Percentiles rank a stretch among this genome's conserved stretches.
These are phyloP conservation scores for Vaccinium darrowii DNA, from an alignment of 148 eudicot species.

Conservation along the genomic window DNA sequence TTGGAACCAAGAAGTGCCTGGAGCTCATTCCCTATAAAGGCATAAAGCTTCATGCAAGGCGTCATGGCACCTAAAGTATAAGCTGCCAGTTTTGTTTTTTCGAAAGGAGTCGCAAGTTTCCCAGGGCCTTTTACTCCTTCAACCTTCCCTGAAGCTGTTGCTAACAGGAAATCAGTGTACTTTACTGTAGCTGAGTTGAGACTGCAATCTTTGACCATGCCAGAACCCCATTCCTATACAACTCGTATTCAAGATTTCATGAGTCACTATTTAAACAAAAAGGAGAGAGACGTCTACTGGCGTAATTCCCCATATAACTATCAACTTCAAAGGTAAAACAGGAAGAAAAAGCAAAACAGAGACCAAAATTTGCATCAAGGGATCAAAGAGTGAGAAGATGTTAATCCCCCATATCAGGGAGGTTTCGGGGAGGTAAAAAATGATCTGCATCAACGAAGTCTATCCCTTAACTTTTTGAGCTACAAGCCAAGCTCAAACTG, in stretches of 20 bases:
- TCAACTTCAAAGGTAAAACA: neutral
- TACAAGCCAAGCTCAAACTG: neutral
- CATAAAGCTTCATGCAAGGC: constrained; percentile 96
- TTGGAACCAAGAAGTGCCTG: constrained; percentile 48
- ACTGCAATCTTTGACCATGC: constrained; percentile 49
- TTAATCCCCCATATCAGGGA: neutral
- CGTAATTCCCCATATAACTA: neutral
- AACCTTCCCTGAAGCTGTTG: constrained; percentile 90
- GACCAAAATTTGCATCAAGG: neutral
- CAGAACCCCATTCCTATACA: constrained; percentile 80
- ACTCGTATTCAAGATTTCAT: constrained; percentile 10
- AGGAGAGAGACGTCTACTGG: neutral
- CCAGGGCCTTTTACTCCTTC: constrained; percentile 86
- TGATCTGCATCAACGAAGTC: neutral
- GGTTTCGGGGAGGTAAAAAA: neutral
- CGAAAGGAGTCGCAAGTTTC: constrained; percentile 92
- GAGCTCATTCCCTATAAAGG: constrained; percentile 77
- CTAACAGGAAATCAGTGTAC: constrained; percentile 82
- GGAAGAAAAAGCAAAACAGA: neutral
- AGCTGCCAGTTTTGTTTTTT: constrained; percentile 90
- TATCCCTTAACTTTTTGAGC: neutral
- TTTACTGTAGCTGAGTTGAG: constrained; percentile 65
- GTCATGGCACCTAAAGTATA: constrained; percentile 93
- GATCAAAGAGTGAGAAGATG: neutral
- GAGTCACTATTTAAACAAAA: neutral